Base-by-base conservation (phyloP, 495 filamentous ascomycete genomes). In the Trichoderma gamsii region DNA sequence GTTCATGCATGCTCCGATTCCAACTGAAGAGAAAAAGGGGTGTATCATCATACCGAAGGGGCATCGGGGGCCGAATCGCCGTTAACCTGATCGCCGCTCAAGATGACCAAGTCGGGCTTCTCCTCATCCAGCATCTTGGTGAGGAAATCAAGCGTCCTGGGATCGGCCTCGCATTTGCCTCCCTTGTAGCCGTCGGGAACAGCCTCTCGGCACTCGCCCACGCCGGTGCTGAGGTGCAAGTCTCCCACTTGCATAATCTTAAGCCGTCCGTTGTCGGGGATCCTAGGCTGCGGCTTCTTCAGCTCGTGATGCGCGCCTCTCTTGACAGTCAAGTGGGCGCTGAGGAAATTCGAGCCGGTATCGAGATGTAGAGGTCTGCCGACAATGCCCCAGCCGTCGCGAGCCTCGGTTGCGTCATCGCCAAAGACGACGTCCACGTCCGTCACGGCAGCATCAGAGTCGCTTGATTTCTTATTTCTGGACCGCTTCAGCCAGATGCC, bases 201-300 rank as follows among this genome's bases (percentile, higher is more conserved):
- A 43, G 89, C 86, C 74, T 99, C 93, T 67, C 96, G 85, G 73
- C 95, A 99, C 18, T 74, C 71, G 8, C 96, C 95, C 7, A 92
- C 81, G 38, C 96, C 95, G 3, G 95, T 99, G 69, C 90, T 92
- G 69, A 99, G 76, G 78, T 99, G 95, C 67, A 97, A 73, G 81
- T 99, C 95, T 61, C 93, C 88, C 65, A 95, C 75, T 76, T 99
- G 95, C 85, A 99, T 88, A 69, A 99, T 96, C 79, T 97, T 98
- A 79, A 98, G 97, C 70, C 88, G 90, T n/a, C 93, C 93, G 76
- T 96, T 90, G 35, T 94, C 91, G 64, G 85, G 84, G 67, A 99
- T 89, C 65, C 87, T 84, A 16, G 89, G 90, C n/a, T 82, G 77
- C 0, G 92, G 89, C 72, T 87, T 91, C 70, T 86, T 81, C 16